These are phyloP conservation scores for Emergomyces africanus DNA, from an alignment of 2,329 filamentous ascomycete species.

Conservation along the genomic window DNA sequence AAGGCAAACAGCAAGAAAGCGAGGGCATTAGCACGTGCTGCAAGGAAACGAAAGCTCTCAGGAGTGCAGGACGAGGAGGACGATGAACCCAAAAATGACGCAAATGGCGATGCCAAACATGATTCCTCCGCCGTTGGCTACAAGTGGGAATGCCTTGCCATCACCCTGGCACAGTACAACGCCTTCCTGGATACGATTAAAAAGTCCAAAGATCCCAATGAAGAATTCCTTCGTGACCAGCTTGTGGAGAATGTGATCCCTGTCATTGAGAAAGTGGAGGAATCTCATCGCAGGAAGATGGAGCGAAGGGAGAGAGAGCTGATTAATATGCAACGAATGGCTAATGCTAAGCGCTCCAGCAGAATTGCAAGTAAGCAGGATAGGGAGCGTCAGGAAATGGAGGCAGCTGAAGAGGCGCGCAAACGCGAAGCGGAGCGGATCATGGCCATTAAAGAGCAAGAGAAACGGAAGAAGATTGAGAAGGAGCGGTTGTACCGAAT, in stretches of 20 bases:
- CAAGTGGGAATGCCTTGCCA: slow-evolving; percentile 83
- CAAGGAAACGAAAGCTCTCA: slow-evolving; percentile 54
- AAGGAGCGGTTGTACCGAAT: slow-evolving; percentile 66
- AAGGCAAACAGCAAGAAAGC: slow-evolving; percentile 54
- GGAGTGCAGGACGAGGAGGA: slow-evolving; percentile 30
- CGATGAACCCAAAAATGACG: slow-evolving; percentile 28
- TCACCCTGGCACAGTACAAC: slow-evolving; percentile 66
- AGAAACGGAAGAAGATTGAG: slow-evolving; percentile 51
- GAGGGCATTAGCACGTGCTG: slow-evolving; percentile 50
- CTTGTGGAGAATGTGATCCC: slow-evolving; percentile 71
- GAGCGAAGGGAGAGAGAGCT: slow-evolving; percentile 69
- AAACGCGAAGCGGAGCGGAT: slow-evolving; percentile 52
- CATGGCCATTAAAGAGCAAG: slow-evolving; percentile 47
- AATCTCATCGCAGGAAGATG: slow-evolving; percentile 55
- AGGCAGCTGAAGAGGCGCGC: slow-evolving; percentile 56
- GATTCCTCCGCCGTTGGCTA: slow-evolving; percentile 60
- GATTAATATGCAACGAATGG: slow-evolving; percentile 69
- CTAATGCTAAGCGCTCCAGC: slow-evolving; percentile 87
- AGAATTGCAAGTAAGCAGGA: slow-evolving; percentile 73
- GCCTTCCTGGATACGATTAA: slow-evolving; percentile 57
- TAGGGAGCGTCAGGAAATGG: slow-evolving; percentile 60
- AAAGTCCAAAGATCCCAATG: slow-evolving; percentile 70
- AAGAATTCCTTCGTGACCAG: slow-evolving; percentile 61
- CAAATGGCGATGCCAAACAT: slow-evolving; percentile 26
- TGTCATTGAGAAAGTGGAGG: slow-evolving; percentile 64